phyloP scores from a whole-genome alignment of 148 eudicot species.

The Chenopodium quinoa region DNA sequence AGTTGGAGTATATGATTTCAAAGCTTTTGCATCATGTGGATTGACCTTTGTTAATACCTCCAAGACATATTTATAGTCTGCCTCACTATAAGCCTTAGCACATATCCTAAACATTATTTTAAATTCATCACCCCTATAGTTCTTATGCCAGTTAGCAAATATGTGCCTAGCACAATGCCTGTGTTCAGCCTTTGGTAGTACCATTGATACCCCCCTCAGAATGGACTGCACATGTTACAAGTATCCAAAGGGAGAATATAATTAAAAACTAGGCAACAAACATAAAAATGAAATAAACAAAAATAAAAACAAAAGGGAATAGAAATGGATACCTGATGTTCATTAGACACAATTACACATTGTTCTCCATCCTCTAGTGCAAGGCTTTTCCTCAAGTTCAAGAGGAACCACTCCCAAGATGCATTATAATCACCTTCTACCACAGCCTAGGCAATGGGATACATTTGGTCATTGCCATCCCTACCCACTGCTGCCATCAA shows the following conservation, averaged over 20 bases:
- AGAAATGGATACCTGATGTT: not conserved
- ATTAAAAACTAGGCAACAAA: not conserved
- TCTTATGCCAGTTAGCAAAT: not conserved
- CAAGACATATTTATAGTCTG: not conserved
- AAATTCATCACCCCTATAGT: not conserved
- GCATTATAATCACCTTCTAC: slow-evolving; percentile 5
- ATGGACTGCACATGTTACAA: not conserved
- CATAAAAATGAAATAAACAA: too few relatives aligned
- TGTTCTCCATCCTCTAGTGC: not conserved
- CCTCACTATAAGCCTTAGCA: not conserved
- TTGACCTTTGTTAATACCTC: too few relatives aligned
- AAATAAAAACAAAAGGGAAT: not conserved
- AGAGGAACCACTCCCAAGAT: not conserved
- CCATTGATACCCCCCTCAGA: not conserved
- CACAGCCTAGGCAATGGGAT: not conserved
- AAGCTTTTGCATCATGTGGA: not conserved
- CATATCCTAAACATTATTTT: not conserved
- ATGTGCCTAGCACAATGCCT: slow-evolving; percentile 12
- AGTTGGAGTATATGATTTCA: not conserved
- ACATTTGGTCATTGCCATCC: not conserved
- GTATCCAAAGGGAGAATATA: not conserved
- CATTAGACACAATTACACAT: not conserved
- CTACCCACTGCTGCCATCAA: not conserved
- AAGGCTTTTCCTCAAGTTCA: not conserved
- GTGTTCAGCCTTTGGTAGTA: not conserved